Evolutionary conservation across 805 yeast genomes (phyloP), one percentile per base, ranked within the genome.

Genomic region (Zygosaccharomyces bailii): DNA sequence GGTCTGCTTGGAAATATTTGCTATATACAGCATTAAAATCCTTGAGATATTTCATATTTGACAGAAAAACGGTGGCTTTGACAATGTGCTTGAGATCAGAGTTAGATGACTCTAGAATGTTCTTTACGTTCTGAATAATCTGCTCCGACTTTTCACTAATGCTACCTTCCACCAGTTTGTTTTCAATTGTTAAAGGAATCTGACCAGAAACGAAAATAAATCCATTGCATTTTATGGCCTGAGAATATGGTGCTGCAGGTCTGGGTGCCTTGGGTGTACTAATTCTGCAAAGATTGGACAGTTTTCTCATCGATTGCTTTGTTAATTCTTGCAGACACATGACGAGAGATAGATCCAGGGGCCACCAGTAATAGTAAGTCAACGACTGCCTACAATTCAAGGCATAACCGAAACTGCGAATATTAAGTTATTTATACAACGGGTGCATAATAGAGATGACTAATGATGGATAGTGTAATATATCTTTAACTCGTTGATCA

Each of bases 201-300:
- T 93, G 99, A 44, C 99, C 99, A 43, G 96, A 86, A 46, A 93
- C 88, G 66, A 84, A 93, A 65, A 91, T 70, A 66, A 87, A 80
- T 48, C 95, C 79, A 66, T 86, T 87, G 57, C 81, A 95, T 71
- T 86, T 89, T 66, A 90, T 79, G 37, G 98, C 98, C 69, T 93
- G 99, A 23, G 96, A 86, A 69, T 91, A 91, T 9, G 96, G 80
- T 30, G 96, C 98, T 32, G 96, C 96, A 49, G 98, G 96, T 47
- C 95, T 88, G 54, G 99, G 98, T 25, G 98, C 96, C 54, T 72
- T 21, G 25, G 25, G 25, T 9, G 25, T 21, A 9, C 25, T 21
- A 21, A 21, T 21, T 6, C 8, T 21, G 25, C 8, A 21, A 5
- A 21, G 8, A 6, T 9, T 5, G 9, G 25, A 9, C 9, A 21